Base-by-base conservation (phyloP, 768 basidiomycete genomes). In the Chalciporus chontae region DNA sequence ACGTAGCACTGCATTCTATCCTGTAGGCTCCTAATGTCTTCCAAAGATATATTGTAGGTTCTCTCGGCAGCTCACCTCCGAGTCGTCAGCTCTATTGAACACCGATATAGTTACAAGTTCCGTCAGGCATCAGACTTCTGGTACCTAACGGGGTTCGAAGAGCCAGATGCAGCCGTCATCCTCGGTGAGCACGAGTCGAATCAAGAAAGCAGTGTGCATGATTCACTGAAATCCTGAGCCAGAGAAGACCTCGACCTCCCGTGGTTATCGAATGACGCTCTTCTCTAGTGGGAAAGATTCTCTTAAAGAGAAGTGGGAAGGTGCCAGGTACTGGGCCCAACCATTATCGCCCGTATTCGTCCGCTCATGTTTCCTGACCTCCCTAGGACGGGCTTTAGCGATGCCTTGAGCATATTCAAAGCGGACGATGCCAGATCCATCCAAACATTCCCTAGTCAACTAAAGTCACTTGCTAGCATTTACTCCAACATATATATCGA, bases 111-210 rank as follows among this genome's bases (percentile, higher is more conserved):
- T 68, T 96, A 97, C 77, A 94, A 94, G 66, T 96, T 90, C 64
- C 82, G 95, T 19, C 95, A 95, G 69, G 82, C 83, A 0, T 92
- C 90, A 32, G 86, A 95, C 68, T 90, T 94, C 65, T 92, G 87
- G 87, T 98, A 99, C 67, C 74, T 99, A 13, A 96, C 96, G 0
- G 96, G 96, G 10, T 96, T 96, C 60, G 83, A 92, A 50, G 95
- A 98, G 64, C 90, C 94, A 1, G 87, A 95, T 48, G 81, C 95
- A 15, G 94, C 90, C 0, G 73, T 98, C 38, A 76, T 97, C 34
- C 75, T 99, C 40, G 84, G 92, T 90, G 43, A 60, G 58, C 42
- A 21, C 32, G 74, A 49, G 29, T 13, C 2, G 1, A 31, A 31
- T 41, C 4, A 51, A 27, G 4, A 13, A 10, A 7, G 23, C 19